Conservation (phyloP, 2,329 filamentous ascomycete species). For the Colletotrichum sp. region DNA sequence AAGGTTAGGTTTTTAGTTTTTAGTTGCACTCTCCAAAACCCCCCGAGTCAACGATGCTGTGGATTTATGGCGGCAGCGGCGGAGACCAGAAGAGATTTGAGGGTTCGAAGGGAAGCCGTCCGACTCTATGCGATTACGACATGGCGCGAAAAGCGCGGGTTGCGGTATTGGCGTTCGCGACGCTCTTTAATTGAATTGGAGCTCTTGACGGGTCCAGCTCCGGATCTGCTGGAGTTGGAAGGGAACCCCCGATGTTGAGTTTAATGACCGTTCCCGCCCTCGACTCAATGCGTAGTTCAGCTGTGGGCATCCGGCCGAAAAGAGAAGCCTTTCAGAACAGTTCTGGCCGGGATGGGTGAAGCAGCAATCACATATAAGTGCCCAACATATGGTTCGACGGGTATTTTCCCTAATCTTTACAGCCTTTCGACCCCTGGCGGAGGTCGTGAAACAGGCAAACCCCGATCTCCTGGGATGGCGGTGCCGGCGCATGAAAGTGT, state of each 20-base stretch:
- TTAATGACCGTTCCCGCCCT: neutral
- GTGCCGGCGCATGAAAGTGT: conserved; percentile 17
- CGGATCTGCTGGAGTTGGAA: neutral
- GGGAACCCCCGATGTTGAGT: neutral
- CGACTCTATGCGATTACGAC: conserved; percentile 3
- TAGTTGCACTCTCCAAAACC: neutral
- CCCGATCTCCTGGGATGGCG: neutral
- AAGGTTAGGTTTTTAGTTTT: neutral
- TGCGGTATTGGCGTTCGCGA: neutral
- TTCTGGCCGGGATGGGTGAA: neutral
- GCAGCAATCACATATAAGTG: neutral
- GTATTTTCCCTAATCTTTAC: neutral
- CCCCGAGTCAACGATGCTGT: neutral
- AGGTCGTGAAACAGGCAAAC: neutral
- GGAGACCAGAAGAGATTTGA: conserved; percentile 16
- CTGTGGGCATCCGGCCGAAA: neutral
- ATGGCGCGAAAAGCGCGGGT: neutral
- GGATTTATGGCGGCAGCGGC: neutral
- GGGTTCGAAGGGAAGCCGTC: neutral
- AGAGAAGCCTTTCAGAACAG: neutral
- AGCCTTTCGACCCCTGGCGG: neutral
- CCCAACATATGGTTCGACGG: conserved; percentile 19
- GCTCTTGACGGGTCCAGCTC: neutral
- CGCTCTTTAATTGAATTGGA: neutral
- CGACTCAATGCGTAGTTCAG: conserved; percentile 1